phyloP scores from a whole-genome alignment of 2,329 filamentous ascomycete genomes.

The Emergomyces pasteurianus region DNA sequence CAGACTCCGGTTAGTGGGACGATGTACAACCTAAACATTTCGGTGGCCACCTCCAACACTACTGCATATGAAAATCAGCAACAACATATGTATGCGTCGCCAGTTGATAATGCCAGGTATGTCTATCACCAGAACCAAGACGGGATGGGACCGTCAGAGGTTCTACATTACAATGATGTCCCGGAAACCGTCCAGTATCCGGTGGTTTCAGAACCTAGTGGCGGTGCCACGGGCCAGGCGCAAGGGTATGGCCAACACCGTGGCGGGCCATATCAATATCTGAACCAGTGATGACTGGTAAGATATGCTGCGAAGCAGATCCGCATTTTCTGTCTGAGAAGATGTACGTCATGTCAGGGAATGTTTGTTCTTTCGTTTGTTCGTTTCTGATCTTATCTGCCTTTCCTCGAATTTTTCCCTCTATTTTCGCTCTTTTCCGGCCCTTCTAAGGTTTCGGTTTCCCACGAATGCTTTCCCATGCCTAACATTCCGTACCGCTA shows the following conservation, averaged over 20 bases:
- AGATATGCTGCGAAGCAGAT: not conserved
- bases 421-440: not conserved
- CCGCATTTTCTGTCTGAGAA: not conserved
- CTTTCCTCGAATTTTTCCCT: not conserved
- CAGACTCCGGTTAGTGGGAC: slow-evolving; percentile 12
- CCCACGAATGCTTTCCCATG: not conserved
- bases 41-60: slow-evolving; percentile 16
- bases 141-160: not conserved
- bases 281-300: not conserved
- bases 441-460: not conserved
- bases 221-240: not conserved
- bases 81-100: slow-evolving; percentile 16
- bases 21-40: slow-evolving; percentile 15
- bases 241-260: not conserved
- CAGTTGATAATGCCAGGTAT: slow-evolving; percentile 8
- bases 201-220: not conserved
- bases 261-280: slow-evolving; percentile 3
- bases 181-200: not conserved
- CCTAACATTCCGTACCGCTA: not conserved
- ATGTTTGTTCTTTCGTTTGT: not conserved
- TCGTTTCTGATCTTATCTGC: not conserved
- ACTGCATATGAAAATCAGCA: slow-evolving; percentile 14
- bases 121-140: not conserved
- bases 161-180: not conserved
- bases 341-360: not conserved